A percentile compares a stretch with the other conserved stretches of the same genome.
Evolutionary conservation across 345 rosid species (phyloP).

Genomic region (Eucalyptus marginata): DNA sequence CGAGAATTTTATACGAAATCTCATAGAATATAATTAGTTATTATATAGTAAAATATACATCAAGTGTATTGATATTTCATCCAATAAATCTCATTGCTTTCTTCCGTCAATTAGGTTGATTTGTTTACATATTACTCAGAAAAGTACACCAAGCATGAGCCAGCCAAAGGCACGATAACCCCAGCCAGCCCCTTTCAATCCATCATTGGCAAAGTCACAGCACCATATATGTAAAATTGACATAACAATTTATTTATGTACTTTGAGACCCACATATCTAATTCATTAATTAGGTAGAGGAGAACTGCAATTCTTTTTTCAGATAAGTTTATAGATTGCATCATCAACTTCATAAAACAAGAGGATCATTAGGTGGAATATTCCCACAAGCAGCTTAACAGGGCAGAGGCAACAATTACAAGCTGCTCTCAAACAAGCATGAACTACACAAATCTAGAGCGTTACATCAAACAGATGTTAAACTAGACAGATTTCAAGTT

Average conservation of each 20-base stretch:
- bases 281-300: too few species aligned
- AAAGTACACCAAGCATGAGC: background rate
- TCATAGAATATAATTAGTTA: too few species aligned
- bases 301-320: background rate
- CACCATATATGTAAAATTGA: too few species aligned
- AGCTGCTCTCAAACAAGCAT: background rate
- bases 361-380: background rate
- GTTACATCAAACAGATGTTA: too few species aligned
- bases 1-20: too few species aligned
- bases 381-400: background rate
- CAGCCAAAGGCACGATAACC: background rate
- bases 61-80: background rate
- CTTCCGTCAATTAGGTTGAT: background rate
- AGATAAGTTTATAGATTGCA: background rate
- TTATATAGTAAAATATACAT: background rate
- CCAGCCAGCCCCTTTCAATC: background rate
- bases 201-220: background rate
- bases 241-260: too few species aligned
- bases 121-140: background rate
- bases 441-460: too few species aligned
- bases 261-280: background rate
- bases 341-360: background rate
- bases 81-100: background rate
- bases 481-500: too few species aligned
- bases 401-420: background rate